These are phyloP conservation scores for Diaporthe batatas DNA, from an alignment of 2,329 filamentous ascomycete genomes.

Conservation along the genomic window DNA sequence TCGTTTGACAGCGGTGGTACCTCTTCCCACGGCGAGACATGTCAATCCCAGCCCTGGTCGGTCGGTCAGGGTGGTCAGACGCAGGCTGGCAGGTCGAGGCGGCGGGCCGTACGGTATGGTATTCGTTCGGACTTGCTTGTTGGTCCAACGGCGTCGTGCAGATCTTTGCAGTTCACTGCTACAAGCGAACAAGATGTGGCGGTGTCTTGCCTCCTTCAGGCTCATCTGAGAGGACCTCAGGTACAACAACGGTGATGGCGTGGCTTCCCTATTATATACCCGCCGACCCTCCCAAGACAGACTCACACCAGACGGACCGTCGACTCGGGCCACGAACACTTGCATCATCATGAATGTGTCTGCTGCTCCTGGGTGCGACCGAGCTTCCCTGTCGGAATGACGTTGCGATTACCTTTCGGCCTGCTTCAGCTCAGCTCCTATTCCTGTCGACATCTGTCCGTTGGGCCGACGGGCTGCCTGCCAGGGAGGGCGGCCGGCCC, in stretches of 20 bases:
- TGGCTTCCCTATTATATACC: not conserved
- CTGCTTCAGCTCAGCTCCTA: not conserved
- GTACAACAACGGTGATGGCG: not conserved
- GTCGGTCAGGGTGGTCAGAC: not conserved
- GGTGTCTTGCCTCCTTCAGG: not conserved
- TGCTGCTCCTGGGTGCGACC: not conserved
- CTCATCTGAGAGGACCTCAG: not conserved
- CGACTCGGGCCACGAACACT: not conserved
- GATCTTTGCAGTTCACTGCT: not conserved
- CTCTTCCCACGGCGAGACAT: not conserved
- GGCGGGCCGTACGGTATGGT: too few species aligned
- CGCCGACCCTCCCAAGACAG: too few species aligned
- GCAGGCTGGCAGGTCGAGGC: not conserved
- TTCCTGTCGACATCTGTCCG: slow-evolving; percentile 1
- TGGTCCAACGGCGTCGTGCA: not conserved
- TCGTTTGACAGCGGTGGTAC: not conserved
- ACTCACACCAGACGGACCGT: slow-evolving; percentile 35
- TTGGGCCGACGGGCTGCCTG: not conserved
- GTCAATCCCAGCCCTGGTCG: not conserved
- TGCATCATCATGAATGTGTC: not conserved
- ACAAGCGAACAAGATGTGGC: not conserved
- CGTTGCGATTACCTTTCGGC: slow-evolving; percentile 19
- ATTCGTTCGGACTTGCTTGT: not conserved
- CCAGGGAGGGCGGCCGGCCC: too few species aligned
- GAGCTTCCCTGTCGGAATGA: slow-evolving; percentile 18